These are phyloP conservation scores for Colletotrichum simmondsii DNA, from an alignment of 2,329 filamentous ascomycete genomes.

Conservation along the genomic window DNA sequence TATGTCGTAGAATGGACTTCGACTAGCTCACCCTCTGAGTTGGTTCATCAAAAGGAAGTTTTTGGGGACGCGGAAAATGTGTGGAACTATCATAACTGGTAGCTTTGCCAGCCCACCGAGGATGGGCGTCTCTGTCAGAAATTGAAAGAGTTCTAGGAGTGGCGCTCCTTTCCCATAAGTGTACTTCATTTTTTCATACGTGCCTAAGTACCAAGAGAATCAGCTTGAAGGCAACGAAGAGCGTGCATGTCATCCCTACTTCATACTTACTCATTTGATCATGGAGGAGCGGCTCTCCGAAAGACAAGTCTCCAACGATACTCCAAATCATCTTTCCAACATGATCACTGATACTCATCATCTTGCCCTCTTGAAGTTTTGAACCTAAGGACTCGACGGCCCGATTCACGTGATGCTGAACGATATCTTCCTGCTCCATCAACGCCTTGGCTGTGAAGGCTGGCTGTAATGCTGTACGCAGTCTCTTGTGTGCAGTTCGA, in stretches of 20 bases:
- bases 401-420: conserved; percentile 1
- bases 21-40: not conserved
- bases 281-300: conserved; percentile 17
- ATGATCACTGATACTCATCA: conserved; percentile 4
- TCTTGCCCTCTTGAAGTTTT: not conserved
- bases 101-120: conserved; percentile 12
- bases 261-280: conserved; percentile 19
- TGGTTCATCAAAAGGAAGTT: conserved; percentile 25
- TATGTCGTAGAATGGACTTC: not conserved
- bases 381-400: not conserved
- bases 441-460: conserved; percentile 22
- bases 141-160: conserved; percentile 18
- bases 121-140: conserved; percentile 2
- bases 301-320: conserved; percentile 16
- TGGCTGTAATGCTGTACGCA: conserved; percentile 11
- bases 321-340: conserved; percentile 19
- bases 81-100: conserved; percentile 8
- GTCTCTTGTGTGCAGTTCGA: conserved; percentile 7
- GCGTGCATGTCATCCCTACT: not conserved
- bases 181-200: conserved; percentile 16
- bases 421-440: conserved; percentile 22
- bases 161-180: not conserved
- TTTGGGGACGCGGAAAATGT: conserved; percentile 21
- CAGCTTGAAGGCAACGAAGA: not conserved
- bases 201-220: not conserved